Evolutionary conservation across 2,329 filamentous ascomycete species (phyloP).

Genomic region (Aspergillus viridinutans): DNA sequence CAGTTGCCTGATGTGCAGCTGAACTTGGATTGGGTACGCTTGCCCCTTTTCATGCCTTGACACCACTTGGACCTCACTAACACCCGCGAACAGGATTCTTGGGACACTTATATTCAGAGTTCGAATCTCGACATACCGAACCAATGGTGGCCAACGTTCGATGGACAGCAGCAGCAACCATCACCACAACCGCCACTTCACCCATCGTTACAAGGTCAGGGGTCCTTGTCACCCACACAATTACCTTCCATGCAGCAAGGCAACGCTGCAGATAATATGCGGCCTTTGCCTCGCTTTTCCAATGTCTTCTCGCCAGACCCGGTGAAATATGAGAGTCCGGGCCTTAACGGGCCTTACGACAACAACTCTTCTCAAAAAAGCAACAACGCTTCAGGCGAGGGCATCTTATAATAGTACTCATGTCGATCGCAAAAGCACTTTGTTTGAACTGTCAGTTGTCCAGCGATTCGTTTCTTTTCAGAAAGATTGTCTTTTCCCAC

Average conservation of each 20-base stretch:
- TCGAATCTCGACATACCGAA: constrained; percentile 43
- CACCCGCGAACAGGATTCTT: constrained; percentile 51
- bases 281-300: constrained; percentile 11
- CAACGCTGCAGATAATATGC: constrained; percentile 12
- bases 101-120: constrained; percentile 66
- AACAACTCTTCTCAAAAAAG: not conserved
- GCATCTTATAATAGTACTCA: not conserved
- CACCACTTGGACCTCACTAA: constrained; percentile 13
- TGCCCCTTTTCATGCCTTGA: not conserved
- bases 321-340: not conserved
- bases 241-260: constrained; percentile 16
- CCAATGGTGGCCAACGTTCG: constrained; percentile 36
- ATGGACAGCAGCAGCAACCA: constrained; percentile 26
- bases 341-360: not conserved
- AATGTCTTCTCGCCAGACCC: constrained; percentile 12
- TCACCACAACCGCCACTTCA: constrained; percentile 14
- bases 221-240: constrained; percentile 19
- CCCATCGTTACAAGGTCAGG: constrained; percentile 7
- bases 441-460: not conserved
- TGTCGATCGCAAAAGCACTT: not conserved
- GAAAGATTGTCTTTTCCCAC: not conserved
- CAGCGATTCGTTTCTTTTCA: not conserved
- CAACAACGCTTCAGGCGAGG: not conserved
- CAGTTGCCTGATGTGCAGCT: constrained; percentile 53
- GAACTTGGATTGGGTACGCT: constrained; percentile 61